Evolutionary conservation across 257 asterid species (phyloP).

Genomic region (Thymus mandschuricus): DNA sequence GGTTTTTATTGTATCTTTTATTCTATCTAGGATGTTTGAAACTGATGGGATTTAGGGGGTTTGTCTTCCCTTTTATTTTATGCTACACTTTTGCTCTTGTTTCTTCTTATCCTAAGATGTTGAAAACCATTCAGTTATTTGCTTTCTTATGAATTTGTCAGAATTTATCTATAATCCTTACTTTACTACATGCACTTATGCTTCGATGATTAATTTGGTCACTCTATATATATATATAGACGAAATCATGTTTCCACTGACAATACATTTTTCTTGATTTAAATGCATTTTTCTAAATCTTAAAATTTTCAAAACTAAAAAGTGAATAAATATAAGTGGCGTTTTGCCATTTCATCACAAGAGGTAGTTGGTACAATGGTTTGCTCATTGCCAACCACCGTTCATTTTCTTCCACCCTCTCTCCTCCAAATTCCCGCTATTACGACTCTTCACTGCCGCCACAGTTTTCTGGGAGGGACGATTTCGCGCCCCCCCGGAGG

Average conservation of each 20-base stretch:
- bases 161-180: neutral
- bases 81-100: neutral
- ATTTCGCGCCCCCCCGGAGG: neutral
- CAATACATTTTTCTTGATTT: too few relatives aligned
- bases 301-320: too few relatives aligned
- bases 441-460: neutral
- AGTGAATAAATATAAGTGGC: too few relatives aligned
- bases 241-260: too few relatives aligned
- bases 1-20: conserved; percentile 4
- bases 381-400: conserved; percentile 29
- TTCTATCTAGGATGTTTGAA: conserved; percentile 19
- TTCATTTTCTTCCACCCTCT: conserved; percentile 20
- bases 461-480: neutral
- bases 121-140: neutral
- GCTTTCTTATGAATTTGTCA: neutral
- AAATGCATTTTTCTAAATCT: too few relatives aligned
- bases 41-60: conserved; percentile 22
- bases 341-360: too few relatives aligned
- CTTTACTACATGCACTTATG: too few relatives aligned
- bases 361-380: conserved; percentile 17
- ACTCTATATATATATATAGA: too few relatives aligned
- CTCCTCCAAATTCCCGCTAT: conserved; percentile 27
- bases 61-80: neutral
- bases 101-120: neutral
- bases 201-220: too few relatives aligned